These are phyloP conservation scores for Rhizoclosmatium sp. DNA, from an alignment of 192 early-diverging fungal species.

Conservation along the genomic window DNA sequence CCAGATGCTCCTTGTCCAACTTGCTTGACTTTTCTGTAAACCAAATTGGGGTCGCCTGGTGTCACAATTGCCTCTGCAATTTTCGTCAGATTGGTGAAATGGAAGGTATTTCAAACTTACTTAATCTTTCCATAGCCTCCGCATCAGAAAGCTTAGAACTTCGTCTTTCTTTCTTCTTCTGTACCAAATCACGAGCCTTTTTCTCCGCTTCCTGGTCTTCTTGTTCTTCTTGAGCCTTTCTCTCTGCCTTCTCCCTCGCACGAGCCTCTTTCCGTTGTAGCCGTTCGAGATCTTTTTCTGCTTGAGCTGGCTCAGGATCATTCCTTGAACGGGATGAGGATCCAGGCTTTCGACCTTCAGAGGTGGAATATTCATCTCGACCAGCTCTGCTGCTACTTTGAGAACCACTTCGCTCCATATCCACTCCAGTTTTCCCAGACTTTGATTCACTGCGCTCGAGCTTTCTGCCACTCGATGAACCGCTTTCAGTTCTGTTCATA, in stretches of 20 bases:
- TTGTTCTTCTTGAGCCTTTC: constrained; percentile 12
- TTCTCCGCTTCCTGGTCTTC: constrained; percentile 28
- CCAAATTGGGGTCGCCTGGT: constrained; percentile 78
- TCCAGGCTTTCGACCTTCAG: not conserved
- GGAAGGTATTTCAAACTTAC: constrained; percentile 45
- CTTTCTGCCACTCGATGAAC: constrained; percentile 9
- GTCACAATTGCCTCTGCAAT: constrained; percentile 58
- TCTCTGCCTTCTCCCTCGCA: constrained; percentile 14
- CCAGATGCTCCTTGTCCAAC: constrained; percentile 91
- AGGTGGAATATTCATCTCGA: constrained; percentile 1
- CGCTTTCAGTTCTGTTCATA: not conserved
- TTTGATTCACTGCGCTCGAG: constrained; percentile 12
- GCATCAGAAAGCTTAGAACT: constrained; percentile 88
- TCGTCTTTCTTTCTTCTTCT: constrained; percentile 65
- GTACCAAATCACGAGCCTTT: constrained; percentile 23
- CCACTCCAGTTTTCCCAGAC: not conserved
- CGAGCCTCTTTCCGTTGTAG: constrained; percentile 9
- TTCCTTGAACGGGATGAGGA: not conserved
- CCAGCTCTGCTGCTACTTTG: not conserved
- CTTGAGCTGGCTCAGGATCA: not conserved
- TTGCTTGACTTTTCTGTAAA: constrained; percentile 80
- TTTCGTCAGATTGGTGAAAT: not conserved
- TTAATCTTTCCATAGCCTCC: constrained; percentile 92
- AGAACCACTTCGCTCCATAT: not conserved
- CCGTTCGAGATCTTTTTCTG: constrained; percentile 18